These are phyloP conservation scores for Xylaria intraflava DNA, from an alignment of 495 filamentous ascomycete species.

Conservation along the genomic window DNA sequence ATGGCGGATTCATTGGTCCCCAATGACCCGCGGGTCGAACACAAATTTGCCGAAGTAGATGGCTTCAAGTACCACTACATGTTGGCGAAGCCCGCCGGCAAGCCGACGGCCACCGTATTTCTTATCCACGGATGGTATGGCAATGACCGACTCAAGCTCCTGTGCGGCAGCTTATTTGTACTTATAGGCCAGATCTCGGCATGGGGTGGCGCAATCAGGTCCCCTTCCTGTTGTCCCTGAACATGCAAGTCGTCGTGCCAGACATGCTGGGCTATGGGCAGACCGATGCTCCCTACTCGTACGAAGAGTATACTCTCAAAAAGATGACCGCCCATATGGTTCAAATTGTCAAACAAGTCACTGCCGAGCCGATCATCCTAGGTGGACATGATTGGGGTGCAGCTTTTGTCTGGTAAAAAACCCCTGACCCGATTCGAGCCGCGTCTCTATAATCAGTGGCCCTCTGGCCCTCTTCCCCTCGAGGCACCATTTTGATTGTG, in stretches of 20 bases:
- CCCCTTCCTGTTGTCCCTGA: conserved; percentile 60
- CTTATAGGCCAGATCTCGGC: conserved; percentile 51
- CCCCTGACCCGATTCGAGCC: too few relatives aligned
- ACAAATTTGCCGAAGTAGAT: conserved; percentile 54
- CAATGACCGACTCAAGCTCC: neutral
- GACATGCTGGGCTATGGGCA: conserved; percentile 78
- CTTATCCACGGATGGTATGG: conserved; percentile 52
- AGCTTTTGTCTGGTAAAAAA: conserved; percentile 36
- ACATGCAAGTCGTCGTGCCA: conserved; percentile 66
- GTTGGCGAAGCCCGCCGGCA: conserved; percentile 50
- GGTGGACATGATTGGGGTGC: conserved; percentile 85
- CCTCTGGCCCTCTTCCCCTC: conserved; percentile 5
- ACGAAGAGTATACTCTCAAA: conserved; percentile 60
- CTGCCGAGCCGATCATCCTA: conserved; percentile 44
- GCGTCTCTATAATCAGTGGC: neutral
- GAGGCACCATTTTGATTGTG: conserved; percentile 23
- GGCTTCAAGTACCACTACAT: conserved; percentile 66
- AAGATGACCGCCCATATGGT: conserved; percentile 63
- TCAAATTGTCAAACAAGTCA: conserved; percentile 44
- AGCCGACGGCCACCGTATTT: conserved; percentile 56
- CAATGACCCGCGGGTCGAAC: conserved; percentile 57
- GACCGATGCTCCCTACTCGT: conserved; percentile 53
- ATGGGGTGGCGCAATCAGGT: conserved; percentile 81
- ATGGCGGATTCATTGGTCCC: conserved; percentile 54
- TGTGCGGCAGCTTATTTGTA: neutral